Evolutionary conservation across 495 filamentous ascomycete genomes (phyloP), one percentile per base, ranked within the genome.

Genomic region (Haplographium delicatum): DNA sequence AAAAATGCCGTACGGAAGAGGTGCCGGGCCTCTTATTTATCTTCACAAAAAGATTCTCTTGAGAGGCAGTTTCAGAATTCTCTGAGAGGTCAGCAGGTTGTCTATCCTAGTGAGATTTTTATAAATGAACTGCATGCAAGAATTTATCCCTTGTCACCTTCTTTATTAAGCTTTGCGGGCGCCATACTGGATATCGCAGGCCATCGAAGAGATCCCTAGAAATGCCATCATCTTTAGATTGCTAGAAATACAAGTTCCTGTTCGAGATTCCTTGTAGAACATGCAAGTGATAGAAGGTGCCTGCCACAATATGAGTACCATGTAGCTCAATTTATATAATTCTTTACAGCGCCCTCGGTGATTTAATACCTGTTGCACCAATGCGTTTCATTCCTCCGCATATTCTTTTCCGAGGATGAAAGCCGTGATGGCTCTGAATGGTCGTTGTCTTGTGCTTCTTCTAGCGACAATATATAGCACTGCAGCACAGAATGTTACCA

Each of bases 401-500:
- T 16, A 23, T 45, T 26, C 16, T 6, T 41, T 24, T 35, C 39
- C 38, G 25, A 44, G 39, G 45, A 34, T 20, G 44, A n/a, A 1
- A 7, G 33, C 18, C 8, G 23, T 26, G 2, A 40, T 27, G 20
- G 26, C 22, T 2, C 10, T 41, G n/a, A 18, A 16, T 31, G 22
- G 34, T 18, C 20, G 18, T 28, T 7, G 19, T 28, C 28, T 41
- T 6, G 4, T 23, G 11, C 16, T 9, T 11, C 47, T 50, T 6
- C 10, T 15, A 11, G 24, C 30, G 47, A 4, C 41, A 22, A 15
- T 18, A 5, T 26, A 18, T 26, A n/a, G 9, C 30, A 26, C 31
- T 33, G 30, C 18, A n/a, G 56, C 56, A 2, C 51, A 54, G 24
- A 54, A 50, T 37, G 24, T 38, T 2, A 48, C 41, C 26, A 42